These are phyloP conservation scores for Triticum dicoccoides DNA, from an alignment of 176 grass and related monocot species.

Conservation along the genomic window DNA sequence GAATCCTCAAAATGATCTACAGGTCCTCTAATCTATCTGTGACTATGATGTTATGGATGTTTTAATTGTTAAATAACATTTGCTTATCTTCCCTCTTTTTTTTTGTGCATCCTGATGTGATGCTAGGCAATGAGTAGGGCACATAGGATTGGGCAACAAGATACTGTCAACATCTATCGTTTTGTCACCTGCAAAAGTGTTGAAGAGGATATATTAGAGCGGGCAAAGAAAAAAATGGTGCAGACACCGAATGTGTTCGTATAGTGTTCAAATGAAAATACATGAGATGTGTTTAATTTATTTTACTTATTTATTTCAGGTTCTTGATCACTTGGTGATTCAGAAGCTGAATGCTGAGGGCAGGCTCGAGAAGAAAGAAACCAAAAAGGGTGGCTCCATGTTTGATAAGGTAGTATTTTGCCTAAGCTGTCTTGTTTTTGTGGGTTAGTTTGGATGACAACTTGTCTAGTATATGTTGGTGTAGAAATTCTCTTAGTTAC, in stretches of 20 bases:
- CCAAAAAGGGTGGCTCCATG: slow-evolving; percentile 93
- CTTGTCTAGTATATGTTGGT: neutral
- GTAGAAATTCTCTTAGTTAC: slow-evolving; percentile 2
- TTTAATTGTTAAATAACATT: neutral
- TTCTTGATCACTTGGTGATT: slow-evolving; percentile 99
- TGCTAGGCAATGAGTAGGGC: slow-evolving; percentile 98
- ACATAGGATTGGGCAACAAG: slow-evolving; percentile 98
- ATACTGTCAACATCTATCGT: slow-evolving; percentile 97
- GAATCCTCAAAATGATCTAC: slow-evolving; percentile 99
- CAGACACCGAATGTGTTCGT: neutral
- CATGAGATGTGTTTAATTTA: neutral
- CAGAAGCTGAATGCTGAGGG: slow-evolving; percentile 99
- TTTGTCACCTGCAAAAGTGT: slow-evolving; percentile 99
- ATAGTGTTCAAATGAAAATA: slow-evolving; percentile 6
- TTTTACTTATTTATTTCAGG: slow-evolving; percentile 43
- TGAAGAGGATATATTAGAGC: slow-evolving; percentile 99
- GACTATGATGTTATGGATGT: neutral
- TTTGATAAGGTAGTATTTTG: slow-evolving; percentile 80
- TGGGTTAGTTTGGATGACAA: neutral
- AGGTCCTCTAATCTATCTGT: slow-evolving; percentile 44
- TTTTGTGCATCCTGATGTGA: neutral
- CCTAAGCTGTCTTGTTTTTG: neutral
- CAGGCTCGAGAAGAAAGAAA: slow-evolving; percentile 98
- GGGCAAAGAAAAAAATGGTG: slow-evolving; percentile 98
- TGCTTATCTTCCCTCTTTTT: slow-evolving; percentile 15